A percentile compares a stretch with the other conserved stretches of the same genome.
Conservation (phyloP, 2,329 filamentous ascomycete genomes). For the Magnaporthiopsis poae region DNA sequence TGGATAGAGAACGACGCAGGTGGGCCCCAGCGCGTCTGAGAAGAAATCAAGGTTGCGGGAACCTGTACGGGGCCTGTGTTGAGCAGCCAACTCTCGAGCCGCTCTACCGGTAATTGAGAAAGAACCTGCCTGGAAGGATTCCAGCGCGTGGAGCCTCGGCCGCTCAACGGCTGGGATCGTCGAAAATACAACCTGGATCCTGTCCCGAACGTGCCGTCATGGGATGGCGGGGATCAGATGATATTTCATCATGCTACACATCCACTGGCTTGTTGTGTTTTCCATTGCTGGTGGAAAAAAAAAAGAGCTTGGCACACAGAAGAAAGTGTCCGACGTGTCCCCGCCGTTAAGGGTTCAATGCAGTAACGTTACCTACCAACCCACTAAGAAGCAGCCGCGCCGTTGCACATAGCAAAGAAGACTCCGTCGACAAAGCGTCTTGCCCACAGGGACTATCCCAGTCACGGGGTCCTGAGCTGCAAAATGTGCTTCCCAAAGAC, state of each 20-base stretch:
- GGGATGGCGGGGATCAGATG: not conserved
- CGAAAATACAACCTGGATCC: not conserved
- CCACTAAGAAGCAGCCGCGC: too few relatives aligned
- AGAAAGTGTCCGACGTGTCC: not conserved
- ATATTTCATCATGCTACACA: not conserved
- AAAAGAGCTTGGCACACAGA: not conserved
- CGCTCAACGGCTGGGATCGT: not conserved
- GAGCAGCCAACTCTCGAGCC: not conserved
- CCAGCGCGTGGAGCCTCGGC: not conserved
- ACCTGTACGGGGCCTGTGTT: not conserved
- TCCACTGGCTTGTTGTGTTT: too few relatives aligned
- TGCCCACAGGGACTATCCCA: not conserved
- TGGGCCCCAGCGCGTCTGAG: not conserved
- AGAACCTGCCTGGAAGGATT: conserved; percentile 1
- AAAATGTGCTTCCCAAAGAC: not conserved
- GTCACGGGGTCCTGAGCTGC: not conserved
- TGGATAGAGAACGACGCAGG: not conserved
- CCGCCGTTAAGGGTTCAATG: not conserved
- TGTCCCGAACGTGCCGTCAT: not conserved
- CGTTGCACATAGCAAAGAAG: too few relatives aligned
- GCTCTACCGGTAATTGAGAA: not conserved
- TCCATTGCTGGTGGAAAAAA: not conserved
- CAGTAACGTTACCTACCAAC: not conserved
- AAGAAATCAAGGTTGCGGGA: not conserved
- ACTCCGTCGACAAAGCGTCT: not conserved